Evolutionary conservation across 371 early-diverging fungal genomes (phyloP).

Genomic region (Apophysomyces variabilis): DNA sequence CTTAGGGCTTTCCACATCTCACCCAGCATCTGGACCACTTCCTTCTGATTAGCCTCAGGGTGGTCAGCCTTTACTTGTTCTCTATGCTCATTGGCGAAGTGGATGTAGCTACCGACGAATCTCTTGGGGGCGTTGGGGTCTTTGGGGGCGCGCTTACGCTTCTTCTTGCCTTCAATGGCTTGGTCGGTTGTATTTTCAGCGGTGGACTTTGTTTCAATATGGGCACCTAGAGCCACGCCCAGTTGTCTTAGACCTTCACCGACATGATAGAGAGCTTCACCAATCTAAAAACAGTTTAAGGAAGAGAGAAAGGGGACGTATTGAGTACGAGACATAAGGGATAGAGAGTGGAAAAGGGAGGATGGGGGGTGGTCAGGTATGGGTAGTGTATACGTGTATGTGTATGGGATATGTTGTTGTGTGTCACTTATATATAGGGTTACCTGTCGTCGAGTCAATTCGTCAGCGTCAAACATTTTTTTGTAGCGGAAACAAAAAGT

Average conservation of each 20-base stretch:
- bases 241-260: constrained; percentile 3
- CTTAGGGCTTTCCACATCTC: constrained; percentile 14
- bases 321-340: no score
- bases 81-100: constrained; percentile 18
- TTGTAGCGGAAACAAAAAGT: background rate
- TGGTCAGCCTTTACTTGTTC: constrained; percentile 11
- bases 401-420: no score
- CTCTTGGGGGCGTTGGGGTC: constrained; percentile 24
- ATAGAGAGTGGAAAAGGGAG: no score
- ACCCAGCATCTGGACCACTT: constrained; percentile 12
- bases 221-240: background rate
- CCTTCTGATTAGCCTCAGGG: constrained; percentile 14
- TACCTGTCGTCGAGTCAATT: constrained; percentile 6
- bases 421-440: background rate
- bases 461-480: constrained; percentile 10
- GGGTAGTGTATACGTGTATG: no score
- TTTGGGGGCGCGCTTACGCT: constrained; percentile 10
- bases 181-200: background rate
- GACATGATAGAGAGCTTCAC: background rate
- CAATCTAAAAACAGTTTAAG: background rate
- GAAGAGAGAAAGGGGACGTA: no score
- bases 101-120: constrained; percentile 16
- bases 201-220: background rate
- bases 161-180: constrained; percentile 10
- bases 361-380: no score